These are phyloP conservation scores for Craspedostauros australis DNA, from an alignment of 108 stramenopile species.

Conservation along the genomic window DNA sequence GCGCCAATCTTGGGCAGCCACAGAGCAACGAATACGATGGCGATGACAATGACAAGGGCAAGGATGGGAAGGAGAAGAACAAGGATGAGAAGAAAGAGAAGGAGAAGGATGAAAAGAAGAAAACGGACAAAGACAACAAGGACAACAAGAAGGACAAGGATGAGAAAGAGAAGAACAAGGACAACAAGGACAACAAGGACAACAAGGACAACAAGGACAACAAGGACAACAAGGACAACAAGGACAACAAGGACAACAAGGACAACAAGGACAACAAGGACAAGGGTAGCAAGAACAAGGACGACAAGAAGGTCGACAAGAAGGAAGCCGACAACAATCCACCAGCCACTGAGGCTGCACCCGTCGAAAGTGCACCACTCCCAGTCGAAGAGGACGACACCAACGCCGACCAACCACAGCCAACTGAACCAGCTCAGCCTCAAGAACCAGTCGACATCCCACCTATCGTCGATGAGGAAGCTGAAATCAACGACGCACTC, in stretches of 20 bases:
- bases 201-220: slow-evolving; percentile 4
- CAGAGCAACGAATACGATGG: neutral
- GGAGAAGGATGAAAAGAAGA: neutral
- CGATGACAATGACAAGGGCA: neutral
- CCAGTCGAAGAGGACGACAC: too few relatives aligned
- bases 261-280: neutral
- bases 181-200: neutral
- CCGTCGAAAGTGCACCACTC: too few relatives aligned
- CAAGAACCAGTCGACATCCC: too few relatives aligned
- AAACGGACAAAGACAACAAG: neutral
- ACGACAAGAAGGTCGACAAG: slow-evolving; percentile 2
- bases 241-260: neutral
- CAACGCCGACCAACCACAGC: too few relatives aligned
- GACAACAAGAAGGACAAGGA: neutral
- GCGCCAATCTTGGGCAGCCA: neutral
- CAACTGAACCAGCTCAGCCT: too few relatives aligned
- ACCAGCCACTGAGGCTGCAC: too few relatives aligned
- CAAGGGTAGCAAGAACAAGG: too few relatives aligned
- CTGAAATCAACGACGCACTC: too few relatives aligned
- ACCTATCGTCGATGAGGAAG: too few relatives aligned
- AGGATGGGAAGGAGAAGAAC: neutral
- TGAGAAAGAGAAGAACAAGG: neutral
- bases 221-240: slow-evolving; percentile 6
- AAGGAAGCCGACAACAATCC: slow-evolving; percentile 1
- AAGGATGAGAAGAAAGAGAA: neutral